A percentile compares a stretch with the other conserved stretches of the same genome.
Evolutionary conservation across 148 eudicot species (phyloP).

Genomic region (Cornus suecica): DNA sequence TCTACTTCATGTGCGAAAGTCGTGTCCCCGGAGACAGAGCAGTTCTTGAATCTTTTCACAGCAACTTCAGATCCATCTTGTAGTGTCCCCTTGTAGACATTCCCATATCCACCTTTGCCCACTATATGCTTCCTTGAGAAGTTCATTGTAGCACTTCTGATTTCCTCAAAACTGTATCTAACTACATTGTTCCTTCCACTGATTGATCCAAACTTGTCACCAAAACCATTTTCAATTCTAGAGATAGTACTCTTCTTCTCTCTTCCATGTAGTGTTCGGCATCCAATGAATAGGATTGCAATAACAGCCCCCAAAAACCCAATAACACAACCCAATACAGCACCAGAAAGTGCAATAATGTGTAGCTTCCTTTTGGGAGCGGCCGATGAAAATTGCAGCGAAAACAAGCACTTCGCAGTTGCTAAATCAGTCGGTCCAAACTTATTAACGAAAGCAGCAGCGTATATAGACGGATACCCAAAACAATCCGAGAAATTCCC

Average conservation of each 20-base stretch:
- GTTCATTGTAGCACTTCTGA: not conserved
- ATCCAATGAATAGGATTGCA: not conserved
- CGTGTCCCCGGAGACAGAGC: not conserved
- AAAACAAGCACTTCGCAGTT: not conserved
- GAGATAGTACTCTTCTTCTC: not conserved
- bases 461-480: not conserved
- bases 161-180: not conserved
- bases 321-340: not conserved
- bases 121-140: not conserved
- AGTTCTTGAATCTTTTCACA: not conserved
- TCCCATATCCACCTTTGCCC: not conserved
- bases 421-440: not conserved
- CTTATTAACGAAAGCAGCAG: not conserved
- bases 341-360: not conserved
- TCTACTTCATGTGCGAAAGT: not conserved
- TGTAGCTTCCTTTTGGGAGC: not conserved
- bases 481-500: not conserved
- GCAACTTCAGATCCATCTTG: not conserved
- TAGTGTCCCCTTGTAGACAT: not conserved
- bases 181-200: not conserved
- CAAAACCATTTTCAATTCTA: not conserved
- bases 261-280: not conserved
- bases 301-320: not conserved
- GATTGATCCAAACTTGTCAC: not conserved
- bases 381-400: not conserved